phyloP scores from a whole-genome alignment of 1,284 basidiomycete genomes.

The Ustilago nuda region DNA sequence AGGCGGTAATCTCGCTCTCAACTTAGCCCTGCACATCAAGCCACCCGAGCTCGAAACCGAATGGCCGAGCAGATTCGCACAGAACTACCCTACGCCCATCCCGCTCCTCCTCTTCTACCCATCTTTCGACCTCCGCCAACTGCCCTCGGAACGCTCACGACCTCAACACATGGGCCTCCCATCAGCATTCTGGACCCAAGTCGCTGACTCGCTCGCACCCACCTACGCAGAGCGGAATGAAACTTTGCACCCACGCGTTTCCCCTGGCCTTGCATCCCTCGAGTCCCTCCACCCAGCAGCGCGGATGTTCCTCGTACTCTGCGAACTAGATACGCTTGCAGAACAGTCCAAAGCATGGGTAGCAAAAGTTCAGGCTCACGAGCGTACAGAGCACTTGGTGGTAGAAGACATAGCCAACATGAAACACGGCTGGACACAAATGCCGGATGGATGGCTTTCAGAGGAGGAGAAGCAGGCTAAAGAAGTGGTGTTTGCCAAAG shows the following conservation, averaged over 20 bases:
- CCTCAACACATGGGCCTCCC: constrained; percentile 43
- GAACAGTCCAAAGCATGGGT: constrained; percentile 58
- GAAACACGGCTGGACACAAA: constrained; percentile 55
- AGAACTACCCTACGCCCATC: constrained; percentile 36
- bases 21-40: constrained; percentile 45
- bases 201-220: constrained; percentile 46
- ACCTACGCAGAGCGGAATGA: constrained; percentile 49
- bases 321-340: constrained; percentile 51
- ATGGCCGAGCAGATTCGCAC: constrained; percentile 40
- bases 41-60: constrained; percentile 39
- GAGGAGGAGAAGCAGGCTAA: constrained; percentile 43
- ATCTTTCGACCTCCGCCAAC: constrained; percentile 54
- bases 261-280: constrained; percentile 52
- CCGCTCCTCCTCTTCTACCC: constrained; percentile 58
- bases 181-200: constrained; percentile 34
- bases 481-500: constrained; percentile 34
- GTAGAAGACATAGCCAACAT: constrained; percentile 43
- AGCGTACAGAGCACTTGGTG: constrained; percentile 35
- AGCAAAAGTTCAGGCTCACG: constrained; percentile 34
- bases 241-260: constrained; percentile 47
- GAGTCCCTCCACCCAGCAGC: constrained; percentile 47
- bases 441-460: constrained; percentile 49
- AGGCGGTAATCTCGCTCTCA: constrained; percentile 63
- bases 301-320: constrained; percentile 50
- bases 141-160: constrained; percentile 44